phyloP scores from a whole-genome alignment of 176 grass and related monocot species.

The Carex littledalei region DNA sequence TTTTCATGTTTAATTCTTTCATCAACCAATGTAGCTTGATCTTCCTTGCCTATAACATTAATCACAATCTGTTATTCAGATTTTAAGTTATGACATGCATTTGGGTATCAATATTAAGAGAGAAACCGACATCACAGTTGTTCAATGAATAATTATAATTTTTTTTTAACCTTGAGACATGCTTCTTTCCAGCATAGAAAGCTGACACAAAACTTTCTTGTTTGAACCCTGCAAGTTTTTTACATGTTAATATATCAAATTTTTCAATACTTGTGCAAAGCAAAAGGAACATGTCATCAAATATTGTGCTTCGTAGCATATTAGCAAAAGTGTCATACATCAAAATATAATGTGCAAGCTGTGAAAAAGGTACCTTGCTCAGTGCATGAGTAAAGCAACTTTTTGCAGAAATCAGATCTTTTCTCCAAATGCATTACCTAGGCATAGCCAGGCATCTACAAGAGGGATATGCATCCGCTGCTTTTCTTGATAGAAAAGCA shows the following conservation, averaged over 20 bases:
- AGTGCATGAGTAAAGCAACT: slow-evolving; percentile 74
- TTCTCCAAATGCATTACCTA: slow-evolving; percentile 99
- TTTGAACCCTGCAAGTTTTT: slow-evolving; percentile 60
- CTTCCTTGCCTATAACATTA: slow-evolving; percentile 54
- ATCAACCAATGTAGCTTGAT: slow-evolving; percentile 54
- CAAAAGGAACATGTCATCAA: slow-evolving; percentile 12
- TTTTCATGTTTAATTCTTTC: slow-evolving; percentile 94
- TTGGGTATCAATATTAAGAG: neutral
- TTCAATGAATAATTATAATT: neutral
- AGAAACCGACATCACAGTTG: neutral
- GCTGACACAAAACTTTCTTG: slow-evolving; percentile 84
- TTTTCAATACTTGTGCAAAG: neutral
- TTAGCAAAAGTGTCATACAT: neutral
- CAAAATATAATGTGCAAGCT: neutral
- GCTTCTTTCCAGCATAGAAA: slow-evolving; percentile 98
- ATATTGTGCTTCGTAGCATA: neutral
- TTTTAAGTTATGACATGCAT: neutral
- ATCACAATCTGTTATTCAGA: neutral
- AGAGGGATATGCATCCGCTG: too few relatives aligned
- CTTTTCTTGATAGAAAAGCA: too few relatives aligned
- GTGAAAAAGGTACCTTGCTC: slow-evolving; percentile 62
- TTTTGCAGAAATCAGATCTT: slow-evolving; percentile 75
- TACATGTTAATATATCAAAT: slow-evolving; percentile 18
- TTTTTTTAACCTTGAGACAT: slow-evolving; percentile 75
- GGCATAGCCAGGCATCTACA: too few relatives aligned